Evolutionary conservation across 371 early-diverging fungal genomes (phyloP).

Genomic region (Chytridiales sp.): DNA sequence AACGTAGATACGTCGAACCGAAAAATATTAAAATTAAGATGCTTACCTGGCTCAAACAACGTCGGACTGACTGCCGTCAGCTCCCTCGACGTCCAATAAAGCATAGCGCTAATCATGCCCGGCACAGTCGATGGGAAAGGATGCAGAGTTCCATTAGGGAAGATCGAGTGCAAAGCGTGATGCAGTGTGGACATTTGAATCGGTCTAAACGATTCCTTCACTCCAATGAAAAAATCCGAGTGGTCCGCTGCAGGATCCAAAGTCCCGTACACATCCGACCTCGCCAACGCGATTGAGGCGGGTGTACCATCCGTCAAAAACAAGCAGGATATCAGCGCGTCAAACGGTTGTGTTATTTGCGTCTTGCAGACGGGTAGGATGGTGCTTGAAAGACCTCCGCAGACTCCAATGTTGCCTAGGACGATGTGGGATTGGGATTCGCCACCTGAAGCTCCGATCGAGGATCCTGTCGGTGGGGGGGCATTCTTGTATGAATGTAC

Average conservation of each 20-base stretch:
- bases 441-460: background rate
- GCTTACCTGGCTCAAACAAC: constrained; percentile 20
- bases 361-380: constrained; percentile 29
- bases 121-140: too few species aligned
- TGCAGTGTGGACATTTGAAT: too few species aligned
- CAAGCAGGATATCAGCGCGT: constrained; percentile 2
- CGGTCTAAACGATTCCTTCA: too few species aligned
- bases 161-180: too few species aligned
- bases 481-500: too few species aligned
- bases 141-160: too few species aligned
- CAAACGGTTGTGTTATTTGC: constrained; percentile 1
- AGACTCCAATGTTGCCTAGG: constrained; percentile 2
- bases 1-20: too few species aligned
- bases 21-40: too few species aligned
- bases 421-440: background rate
- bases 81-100: constrained; percentile 30
- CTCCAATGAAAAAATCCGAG: too few species aligned
- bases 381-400: constrained; percentile 15
- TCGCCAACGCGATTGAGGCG: constrained; percentile 33
- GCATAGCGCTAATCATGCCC: constrained; percentile 19
- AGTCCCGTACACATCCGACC: too few species aligned
- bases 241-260: too few species aligned
- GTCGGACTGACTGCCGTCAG: constrained; percentile 23
- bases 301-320: constrained; percentile 38
- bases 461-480: too few species aligned